Conservation (phyloP, 495 filamentous ascomycete species). For the Penicillium argentinense region DNA sequence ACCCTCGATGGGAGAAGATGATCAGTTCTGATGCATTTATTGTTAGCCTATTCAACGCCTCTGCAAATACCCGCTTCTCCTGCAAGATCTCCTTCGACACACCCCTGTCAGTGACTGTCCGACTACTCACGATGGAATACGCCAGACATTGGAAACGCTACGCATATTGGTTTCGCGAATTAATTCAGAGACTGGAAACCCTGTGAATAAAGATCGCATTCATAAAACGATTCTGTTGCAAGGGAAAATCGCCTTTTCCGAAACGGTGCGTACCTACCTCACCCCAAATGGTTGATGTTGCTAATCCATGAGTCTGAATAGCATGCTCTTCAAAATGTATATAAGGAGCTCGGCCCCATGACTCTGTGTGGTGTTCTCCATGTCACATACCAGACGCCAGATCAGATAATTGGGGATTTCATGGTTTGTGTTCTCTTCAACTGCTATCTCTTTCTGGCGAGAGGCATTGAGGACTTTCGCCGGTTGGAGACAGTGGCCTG, state of each 20-base stretch:
- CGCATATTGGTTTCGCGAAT: slow-evolving; percentile 71
- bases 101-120: slow-evolving; percentile 85
- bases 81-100: slow-evolving; percentile 75
- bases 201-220: slow-evolving; percentile 43
- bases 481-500: slow-evolving; percentile 74
- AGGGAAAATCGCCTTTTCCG: slow-evolving; percentile 60
- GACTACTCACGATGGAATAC: slow-evolving; percentile 72
- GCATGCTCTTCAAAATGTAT: slow-evolving; percentile 46
- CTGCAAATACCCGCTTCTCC: slow-evolving; percentile 88
- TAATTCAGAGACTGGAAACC: slow-evolving; percentile 65
- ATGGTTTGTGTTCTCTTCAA: slow-evolving; percentile 86
- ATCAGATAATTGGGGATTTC: slow-evolving; percentile 70
- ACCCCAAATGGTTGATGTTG: too few species aligned
- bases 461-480: slow-evolving; percentile 55
- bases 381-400: slow-evolving; percentile 73
- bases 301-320: too few species aligned
- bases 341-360: slow-evolving; percentile 79
- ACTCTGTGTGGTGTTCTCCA: slow-evolving; percentile 84
- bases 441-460: slow-evolving; percentile 76
- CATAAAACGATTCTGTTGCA: slow-evolving; percentile 54
- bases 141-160: slow-evolving; percentile 69
- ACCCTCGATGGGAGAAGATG: too few species aligned
- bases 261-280: slow-evolving; percentile 54
- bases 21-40: too few species aligned
- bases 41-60: slow-evolving; percentile 86